Base-by-base conservation (phyloP, 2,329 filamentous ascomycete species). In the Paraphaeosphaeria minitans region DNA sequence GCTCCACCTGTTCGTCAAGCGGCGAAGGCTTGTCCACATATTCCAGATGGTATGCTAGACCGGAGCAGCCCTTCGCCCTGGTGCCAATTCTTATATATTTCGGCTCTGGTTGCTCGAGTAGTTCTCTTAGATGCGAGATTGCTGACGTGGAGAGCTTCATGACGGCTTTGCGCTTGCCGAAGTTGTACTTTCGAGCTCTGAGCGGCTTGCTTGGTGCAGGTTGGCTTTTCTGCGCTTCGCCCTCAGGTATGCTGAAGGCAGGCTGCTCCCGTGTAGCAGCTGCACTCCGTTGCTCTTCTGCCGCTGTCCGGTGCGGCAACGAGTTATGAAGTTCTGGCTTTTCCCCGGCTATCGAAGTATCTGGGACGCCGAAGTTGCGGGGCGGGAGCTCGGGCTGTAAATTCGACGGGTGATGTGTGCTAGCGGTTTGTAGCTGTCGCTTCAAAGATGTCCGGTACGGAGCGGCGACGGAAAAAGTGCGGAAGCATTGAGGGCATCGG, bases 31-130 rank as follows among this genome's bases (percentile, higher is more conserved):
- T 93, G 69, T 98, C 93, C 51, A 98, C 94, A 69, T 94, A 99
- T 78, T 98, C 93, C 29, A 99, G 82, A 73, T 97, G 88, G 76
- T 99, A 99, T 33, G 93, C 90, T 66, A 98, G 81, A 16, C 95
- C 95, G 53, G 93, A 97, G 78, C 95, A 99, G 10, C 95, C 95
- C 65, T 92, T 86, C 78, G 97, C 97, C 77, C 90, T 92, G 61
- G 98, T 95, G 13, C 95, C 93, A 6, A 99, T 91, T 69, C 95
- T 89, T 76, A 99, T 97, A 65, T 97, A 84, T 80, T 97, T 96
- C 2, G 93, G 93, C 27, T 95, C 88, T 0, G 95, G 95, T 70
- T 93, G 89, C 61, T 93, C 87, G 7, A 97, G 84, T 39, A 99
- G 80, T 19, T 84, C 83, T 58, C 87, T 87, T 35, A 99, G 83